phyloP scores from a whole-genome alignment of 2,329 filamentous ascomycete genomes.

The Penicillium sp. region DNA sequence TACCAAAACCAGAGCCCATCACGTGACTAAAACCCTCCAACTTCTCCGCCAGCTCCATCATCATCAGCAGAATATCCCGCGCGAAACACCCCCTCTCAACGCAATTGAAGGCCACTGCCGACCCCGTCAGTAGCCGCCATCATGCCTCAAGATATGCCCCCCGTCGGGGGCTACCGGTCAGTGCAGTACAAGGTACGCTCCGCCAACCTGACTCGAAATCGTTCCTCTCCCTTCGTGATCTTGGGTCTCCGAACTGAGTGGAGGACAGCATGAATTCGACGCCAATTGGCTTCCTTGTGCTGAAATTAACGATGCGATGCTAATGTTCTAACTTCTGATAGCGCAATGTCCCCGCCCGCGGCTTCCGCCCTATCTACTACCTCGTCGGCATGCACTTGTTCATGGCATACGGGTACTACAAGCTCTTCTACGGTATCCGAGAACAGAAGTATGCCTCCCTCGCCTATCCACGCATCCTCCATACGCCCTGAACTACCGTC shows the following conservation, averaged over 20 bases:
- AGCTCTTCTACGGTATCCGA: slow-evolving; percentile 77
- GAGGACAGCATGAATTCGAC: not conserved
- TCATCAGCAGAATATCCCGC: slow-evolving; percentile 11
- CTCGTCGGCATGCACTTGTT: slow-evolving; percentile 76
- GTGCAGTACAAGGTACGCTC: slow-evolving; percentile 90
- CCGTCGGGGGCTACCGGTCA: slow-evolving; percentile 88
- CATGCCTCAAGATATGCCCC: slow-evolving; percentile 99
- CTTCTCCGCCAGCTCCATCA: slow-evolving; percentile 33
- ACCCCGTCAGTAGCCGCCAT: slow-evolving; percentile 37
- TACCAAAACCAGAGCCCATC: slow-evolving; percentile 30
- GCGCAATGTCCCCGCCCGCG: slow-evolving; percentile 90
- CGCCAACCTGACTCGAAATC: not conserved
- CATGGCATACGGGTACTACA: slow-evolving; percentile 91
- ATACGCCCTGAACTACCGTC: not conserved
- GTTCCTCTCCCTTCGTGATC: not conserved
- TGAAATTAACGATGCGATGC: not conserved
- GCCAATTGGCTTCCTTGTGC: not conserved
- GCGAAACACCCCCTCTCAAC: slow-evolving; percentile 25
- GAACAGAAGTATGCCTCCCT: slow-evolving; percentile 79
- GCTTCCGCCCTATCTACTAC: slow-evolving; percentile 83
- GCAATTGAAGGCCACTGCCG: slow-evolving; percentile 28
- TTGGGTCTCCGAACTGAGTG: not conserved
- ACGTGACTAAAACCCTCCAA: slow-evolving; percentile 37
- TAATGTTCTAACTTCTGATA: slow-evolving; percentile 40
- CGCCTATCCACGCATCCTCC: slow-evolving; percentile 3